A percentile compares a stretch with the other conserved stretches of the same genome.
Evolutionary conservation across 306 rosid genomes (phyloP).

Genomic region (Purshia tridentata): DNA sequence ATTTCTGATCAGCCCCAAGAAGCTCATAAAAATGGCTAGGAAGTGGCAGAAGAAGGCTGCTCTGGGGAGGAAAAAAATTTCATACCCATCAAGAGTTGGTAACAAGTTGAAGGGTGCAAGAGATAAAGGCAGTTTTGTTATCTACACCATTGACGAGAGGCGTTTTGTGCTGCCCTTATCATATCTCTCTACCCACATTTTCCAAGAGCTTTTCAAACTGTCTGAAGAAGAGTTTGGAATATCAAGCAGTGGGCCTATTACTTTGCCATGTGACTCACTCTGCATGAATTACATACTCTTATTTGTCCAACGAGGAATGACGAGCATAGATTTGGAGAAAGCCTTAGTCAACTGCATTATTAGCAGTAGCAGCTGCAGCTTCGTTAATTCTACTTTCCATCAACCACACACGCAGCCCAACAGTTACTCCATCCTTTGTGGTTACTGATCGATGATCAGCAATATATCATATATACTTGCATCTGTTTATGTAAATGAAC

Average conservation of each 20-base stretch:
- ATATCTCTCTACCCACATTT: background rate
- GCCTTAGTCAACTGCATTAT: background rate
- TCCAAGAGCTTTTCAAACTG: background rate
- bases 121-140: background rate
- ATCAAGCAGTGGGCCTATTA: background rate
- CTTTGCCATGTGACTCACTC: background rate
- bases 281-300: background rate
- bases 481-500: too few species aligned
- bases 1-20: background rate
- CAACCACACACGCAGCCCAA: background rate
- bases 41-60: background rate
- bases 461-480: background rate
- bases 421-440: background rate
- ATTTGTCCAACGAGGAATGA: background rate
- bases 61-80: background rate
- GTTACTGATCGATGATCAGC: background rate
- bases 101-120: background rate
- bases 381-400: too few species aligned
- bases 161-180: background rate
- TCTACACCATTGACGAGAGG: background rate
- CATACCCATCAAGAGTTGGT: background rate
- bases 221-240: conserved; percentile 3
- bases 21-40: background rate
- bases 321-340: background rate
- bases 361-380: background rate